A percentile compares a stretch with the other conserved stretches of the same genome.
These are phyloP conservation scores for Boletus pseudo-olivaceus DNA, from an alignment of 768 basidiomycete species.

Conservation along the genomic window DNA sequence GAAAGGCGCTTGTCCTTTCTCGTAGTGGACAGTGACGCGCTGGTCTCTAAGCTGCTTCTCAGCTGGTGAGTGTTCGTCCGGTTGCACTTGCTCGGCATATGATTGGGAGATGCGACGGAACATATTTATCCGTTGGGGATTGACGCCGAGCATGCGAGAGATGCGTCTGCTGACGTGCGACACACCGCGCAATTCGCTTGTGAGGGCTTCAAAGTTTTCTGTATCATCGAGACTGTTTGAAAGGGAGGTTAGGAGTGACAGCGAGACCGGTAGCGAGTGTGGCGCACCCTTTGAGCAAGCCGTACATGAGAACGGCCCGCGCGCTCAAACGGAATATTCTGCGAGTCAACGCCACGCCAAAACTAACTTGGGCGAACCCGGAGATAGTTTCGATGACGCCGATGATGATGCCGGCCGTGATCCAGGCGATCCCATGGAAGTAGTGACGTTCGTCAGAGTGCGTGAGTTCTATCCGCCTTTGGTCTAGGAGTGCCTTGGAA, in stretches of 20 bases:
- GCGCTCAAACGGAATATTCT: conserved; percentile 55
- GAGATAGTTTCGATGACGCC: conserved; percentile 62
- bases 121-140: conserved; percentile 46
- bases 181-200: conserved; percentile 34
- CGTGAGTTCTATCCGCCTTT: conserved; percentile 48
- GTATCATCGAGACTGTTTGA: conserved; percentile 45
- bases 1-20: conserved; percentile 43
- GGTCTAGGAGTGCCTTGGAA: conserved; percentile 44
- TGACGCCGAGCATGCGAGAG: conserved; percentile 49
- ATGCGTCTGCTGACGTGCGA: conserved; percentile 26
- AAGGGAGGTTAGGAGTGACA: not conserved
- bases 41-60: conserved; percentile 22
- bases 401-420: conserved; percentile 55
- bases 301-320: conserved; percentile 55
- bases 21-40: conserved; percentile 50
- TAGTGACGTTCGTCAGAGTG: conserved; percentile 44
- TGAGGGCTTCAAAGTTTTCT: conserved; percentile 51
- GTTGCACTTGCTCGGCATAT: conserved; percentile 18
- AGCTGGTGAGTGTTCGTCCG: not conserved
- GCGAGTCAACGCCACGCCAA: conserved; percentile 51
- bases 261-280: not conserved
- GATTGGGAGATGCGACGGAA: conserved; percentile 53
- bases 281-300: conserved; percentile 64
- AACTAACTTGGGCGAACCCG: conserved; percentile 57
- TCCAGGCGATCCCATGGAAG: conserved; percentile 64